Conservation (phyloP, 2,329 filamentous ascomycete species). For the Dothistroma pini region DNA sequence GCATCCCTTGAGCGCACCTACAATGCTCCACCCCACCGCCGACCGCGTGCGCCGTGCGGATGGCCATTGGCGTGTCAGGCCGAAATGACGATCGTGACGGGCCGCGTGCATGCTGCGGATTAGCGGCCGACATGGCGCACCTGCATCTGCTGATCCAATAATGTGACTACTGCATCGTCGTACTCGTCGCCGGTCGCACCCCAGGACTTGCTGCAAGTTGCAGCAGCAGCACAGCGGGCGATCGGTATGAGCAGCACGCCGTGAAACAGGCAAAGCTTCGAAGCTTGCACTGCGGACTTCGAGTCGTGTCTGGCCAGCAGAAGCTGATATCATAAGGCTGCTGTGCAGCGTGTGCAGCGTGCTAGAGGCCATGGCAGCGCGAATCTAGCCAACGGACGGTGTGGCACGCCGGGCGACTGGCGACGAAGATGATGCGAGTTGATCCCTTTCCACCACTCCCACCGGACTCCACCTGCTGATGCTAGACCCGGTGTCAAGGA, state of each 20-base stretch:
- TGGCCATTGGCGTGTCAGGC: conserved; percentile 15
- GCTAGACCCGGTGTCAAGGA: background rate
- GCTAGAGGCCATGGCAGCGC: background rate
- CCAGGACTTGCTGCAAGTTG: no score
- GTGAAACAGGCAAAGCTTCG: background rate
- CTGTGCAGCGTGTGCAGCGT: no score
- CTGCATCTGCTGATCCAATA: conserved; percentile 16
- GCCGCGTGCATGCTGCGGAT: conserved; percentile 2
- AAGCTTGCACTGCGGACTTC: background rate
- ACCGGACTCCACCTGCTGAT: background rate
- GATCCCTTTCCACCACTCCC: background rate
- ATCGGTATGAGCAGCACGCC: conserved; percentile 12
- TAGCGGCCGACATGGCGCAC: conserved; percentile 16
- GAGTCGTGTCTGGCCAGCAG: background rate
- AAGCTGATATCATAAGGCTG: no score
- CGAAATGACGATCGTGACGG: conserved; percentile 22
- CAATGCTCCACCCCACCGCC: conserved; percentile 3
- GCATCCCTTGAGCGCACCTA: background rate
- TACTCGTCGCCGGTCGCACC: background rate
- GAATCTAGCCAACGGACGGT: background rate
- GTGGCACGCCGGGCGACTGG: background rate
- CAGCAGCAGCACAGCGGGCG: conserved; percentile 5
- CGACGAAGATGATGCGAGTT: background rate
- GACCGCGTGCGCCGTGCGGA: conserved; percentile 2
- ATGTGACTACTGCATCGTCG: background rate